Conservation (phyloP, 129 eudicot species). For the Mikania micrantha region DNA sequence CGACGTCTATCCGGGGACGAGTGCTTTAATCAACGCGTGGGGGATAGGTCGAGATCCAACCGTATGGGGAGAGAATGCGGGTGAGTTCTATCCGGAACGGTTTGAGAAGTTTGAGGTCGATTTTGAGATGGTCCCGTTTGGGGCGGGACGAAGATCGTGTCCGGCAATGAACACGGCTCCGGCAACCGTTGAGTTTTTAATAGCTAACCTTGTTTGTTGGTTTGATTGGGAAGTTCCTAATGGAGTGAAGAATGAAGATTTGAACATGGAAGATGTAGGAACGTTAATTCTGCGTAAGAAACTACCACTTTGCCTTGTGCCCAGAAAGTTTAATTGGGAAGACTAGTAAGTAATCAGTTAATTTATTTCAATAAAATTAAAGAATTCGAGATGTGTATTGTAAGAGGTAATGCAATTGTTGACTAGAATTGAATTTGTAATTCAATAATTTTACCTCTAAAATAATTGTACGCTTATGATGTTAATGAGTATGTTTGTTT, state of each 20-base stretch:
- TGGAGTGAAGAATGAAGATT: constrained; percentile 26
- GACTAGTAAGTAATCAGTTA: background rate
- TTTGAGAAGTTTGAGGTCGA: constrained; percentile 40
- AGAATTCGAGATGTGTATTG: too few species aligned
- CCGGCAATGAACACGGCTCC: constrained; percentile 42
- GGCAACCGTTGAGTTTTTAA: constrained; percentile 27
- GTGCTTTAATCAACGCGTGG: constrained; percentile 44
- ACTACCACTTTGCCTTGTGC: constrained; percentile 20
- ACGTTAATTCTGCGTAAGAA: background rate
- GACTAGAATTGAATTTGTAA: too few species aligned
- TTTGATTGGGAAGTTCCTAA: constrained; percentile 43
- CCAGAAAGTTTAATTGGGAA: background rate
- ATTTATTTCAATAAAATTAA: background rate
- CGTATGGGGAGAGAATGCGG: constrained; percentile 40
- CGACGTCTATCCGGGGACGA: constrained; percentile 33
- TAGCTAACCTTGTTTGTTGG: constrained; percentile 40
- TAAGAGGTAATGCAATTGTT: too few species aligned
- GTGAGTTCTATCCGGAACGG: constrained; percentile 57
- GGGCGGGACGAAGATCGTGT: constrained; percentile 52
- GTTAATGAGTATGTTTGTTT: too few species aligned
- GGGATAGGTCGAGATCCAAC: constrained; percentile 42
- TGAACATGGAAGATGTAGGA: constrained; percentile 31
- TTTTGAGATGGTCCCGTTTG: constrained; percentile 45
- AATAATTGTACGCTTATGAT: too few species aligned
- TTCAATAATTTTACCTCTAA: too few species aligned